Conservation (phyloP, 2,329 filamentous ascomycete genomes). For the Monosporascus sp. region DNA sequence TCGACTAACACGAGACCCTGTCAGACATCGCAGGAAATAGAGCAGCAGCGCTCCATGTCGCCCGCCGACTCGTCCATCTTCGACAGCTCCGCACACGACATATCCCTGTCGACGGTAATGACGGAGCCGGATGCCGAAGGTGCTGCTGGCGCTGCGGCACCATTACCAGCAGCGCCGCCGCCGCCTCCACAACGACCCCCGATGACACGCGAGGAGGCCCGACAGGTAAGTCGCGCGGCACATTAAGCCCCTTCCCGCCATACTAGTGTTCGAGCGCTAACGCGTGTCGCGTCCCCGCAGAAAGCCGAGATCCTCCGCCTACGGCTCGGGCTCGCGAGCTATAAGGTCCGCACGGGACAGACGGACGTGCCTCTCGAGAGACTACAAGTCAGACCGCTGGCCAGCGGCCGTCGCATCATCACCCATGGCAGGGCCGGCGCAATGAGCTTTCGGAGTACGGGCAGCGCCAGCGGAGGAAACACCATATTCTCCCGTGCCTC, state of each 20-base stretch:
- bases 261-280: neutral
- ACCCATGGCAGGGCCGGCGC: neutral
- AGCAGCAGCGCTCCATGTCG: conserved; percentile 22
- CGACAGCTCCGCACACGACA: conserved; percentile 42
- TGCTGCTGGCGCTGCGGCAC: neutral
- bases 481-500: neutral
- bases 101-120: conserved; percentile 42
- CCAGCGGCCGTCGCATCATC: conserved; percentile 5
- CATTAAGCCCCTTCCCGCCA: neutral
- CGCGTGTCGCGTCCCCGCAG: conserved; percentile 29
- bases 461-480: conserved; percentile 8
- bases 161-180: conserved; percentile 10
- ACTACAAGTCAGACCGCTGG: conserved; percentile 41
- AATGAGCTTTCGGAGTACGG: conserved; percentile 6
- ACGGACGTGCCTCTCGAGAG: conserved; percentile 58
- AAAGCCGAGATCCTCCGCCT: conserved; percentile 62
- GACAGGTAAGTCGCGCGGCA: conserved; percentile 35
- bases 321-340: conserved; percentile 65
- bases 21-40: neutral
- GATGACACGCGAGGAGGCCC: conserved; percentile 48
- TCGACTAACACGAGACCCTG: neutral
- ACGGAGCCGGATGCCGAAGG: conserved; percentile 41
- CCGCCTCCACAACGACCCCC: conserved; percentile 14
- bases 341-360: conserved; percentile 72
- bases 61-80: conserved; percentile 45